phyloP scores from a whole-genome alignment of 208 protist species.

The Leishmania major region DNA sequence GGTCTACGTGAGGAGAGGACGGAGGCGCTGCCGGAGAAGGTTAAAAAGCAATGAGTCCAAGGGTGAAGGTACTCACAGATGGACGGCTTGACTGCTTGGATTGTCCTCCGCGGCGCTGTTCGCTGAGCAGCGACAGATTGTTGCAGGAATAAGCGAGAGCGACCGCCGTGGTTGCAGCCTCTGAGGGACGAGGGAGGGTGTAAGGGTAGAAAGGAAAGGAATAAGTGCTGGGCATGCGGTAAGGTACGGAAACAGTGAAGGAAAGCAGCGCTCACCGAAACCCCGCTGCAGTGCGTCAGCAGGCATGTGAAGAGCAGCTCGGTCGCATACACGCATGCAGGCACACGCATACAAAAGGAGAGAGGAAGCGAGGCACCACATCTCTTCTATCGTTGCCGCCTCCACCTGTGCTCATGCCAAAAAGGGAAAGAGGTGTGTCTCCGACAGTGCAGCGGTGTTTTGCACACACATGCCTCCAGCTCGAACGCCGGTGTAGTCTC shows the following conservation, averaged over 20 bases:
- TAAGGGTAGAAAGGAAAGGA: background rate
- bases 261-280: background rate
- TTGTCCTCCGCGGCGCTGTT: background rate
- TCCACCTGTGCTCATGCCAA: background rate
- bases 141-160: background rate
- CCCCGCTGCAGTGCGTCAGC: background rate
- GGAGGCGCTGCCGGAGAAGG: background rate
- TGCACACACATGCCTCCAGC: background rate
- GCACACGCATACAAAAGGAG: background rate
- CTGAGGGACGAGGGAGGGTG: background rate
- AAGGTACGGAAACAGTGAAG: background rate
- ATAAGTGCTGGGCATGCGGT: background rate
- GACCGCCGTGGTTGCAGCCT: background rate
- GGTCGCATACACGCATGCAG: background rate
- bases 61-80: background rate
- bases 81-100: background rate
- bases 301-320: background rate
- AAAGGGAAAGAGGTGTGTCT: background rate
- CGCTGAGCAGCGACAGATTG: background rate
- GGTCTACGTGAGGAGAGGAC: conserved; percentile 4
- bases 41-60: background rate
- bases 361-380: background rate
- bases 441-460: background rate
- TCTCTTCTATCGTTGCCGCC: background rate
- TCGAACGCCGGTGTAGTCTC: background rate